These are phyloP conservation scores for Fusarium sublunatum DNA, from an alignment of 2,329 filamentous ascomycete species.

Conservation along the genomic window DNA sequence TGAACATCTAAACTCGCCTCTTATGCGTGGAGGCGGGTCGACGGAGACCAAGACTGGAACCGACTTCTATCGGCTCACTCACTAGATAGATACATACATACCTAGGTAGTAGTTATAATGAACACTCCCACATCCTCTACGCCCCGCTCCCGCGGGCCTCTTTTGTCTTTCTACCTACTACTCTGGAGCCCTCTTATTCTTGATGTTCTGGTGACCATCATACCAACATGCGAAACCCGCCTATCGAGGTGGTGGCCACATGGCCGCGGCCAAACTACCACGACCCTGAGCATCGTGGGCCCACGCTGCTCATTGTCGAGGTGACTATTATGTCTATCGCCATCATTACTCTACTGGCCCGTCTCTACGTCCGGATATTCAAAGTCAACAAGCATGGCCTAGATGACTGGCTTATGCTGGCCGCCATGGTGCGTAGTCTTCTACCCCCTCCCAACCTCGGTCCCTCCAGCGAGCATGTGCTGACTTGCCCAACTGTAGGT, in stretches of 20 bases:
- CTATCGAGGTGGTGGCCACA: slow-evolving; percentile 49
- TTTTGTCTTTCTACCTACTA: slow-evolving; percentile 40
- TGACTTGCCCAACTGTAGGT: slow-evolving; percentile 43
- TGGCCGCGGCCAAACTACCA: slow-evolving; percentile 56
- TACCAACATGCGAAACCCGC: slow-evolving; percentile 51
- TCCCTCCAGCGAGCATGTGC: slow-evolving; percentile 18
- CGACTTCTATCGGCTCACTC: slow-evolving; percentile 13
- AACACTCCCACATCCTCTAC: slow-evolving; percentile 23
- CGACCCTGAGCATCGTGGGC: slow-evolving; percentile 53
- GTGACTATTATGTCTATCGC: slow-evolving; percentile 51
- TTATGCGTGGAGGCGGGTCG: slow-evolving; percentile 38
- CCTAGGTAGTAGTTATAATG: slow-evolving; percentile 29
- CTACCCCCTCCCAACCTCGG: slow-evolving; percentile 17
- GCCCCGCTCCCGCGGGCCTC: slow-evolving; percentile 48
- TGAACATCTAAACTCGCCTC: slow-evolving; percentile 22
- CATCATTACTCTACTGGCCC: slow-evolving; percentile 49
- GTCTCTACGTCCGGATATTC: slow-evolving; percentile 53
- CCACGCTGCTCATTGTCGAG: slow-evolving; percentile 53
- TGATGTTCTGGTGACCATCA: slow-evolving; percentile 11
- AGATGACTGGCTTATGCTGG: slow-evolving; percentile 58
- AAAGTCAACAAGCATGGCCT: slow-evolving; percentile 50
- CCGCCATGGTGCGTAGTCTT: slow-evolving; percentile 48
- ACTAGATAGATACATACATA: too few species aligned
- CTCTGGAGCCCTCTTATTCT: slow-evolving; percentile 15
- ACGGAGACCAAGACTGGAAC: slow-evolving; percentile 27